phyloP scores from a whole-genome alignment of 2,329 filamentous ascomycete genomes.

The Cercospora sojina region DNA sequence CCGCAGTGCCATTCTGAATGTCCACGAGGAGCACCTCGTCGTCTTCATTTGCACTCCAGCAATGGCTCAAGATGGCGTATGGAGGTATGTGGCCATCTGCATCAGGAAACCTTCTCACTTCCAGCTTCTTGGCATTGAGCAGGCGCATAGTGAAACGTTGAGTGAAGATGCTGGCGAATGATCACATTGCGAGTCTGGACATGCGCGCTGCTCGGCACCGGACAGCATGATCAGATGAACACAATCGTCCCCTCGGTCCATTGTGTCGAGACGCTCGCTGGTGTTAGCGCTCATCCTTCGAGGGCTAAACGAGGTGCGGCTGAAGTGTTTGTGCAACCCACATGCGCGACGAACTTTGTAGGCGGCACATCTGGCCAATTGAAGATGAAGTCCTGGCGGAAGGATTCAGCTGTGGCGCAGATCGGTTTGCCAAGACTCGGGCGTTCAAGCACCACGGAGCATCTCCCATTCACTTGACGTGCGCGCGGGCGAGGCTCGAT shows the following conservation, averaged over 20 bases:
- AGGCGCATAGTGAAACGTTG: slow-evolving; percentile 12
- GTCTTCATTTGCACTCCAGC: slow-evolving; percentile 14
- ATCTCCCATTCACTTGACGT: neutral
- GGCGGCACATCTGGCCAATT: neutral
- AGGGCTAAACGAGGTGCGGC: neutral
- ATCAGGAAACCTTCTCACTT: slow-evolving; percentile 8
- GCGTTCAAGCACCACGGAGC: neutral
- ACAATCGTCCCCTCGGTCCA: neutral
- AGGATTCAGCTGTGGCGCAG: neutral
- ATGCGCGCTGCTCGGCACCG: neutral
- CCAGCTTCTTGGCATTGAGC: slow-evolving; percentile 1
- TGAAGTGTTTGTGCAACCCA: neutral
- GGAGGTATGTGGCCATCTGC: slow-evolving; percentile 10
- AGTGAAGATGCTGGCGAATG: neutral
- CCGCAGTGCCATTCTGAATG: slow-evolving; percentile 8
- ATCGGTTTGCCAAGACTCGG: neutral
- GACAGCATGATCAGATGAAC: neutral
- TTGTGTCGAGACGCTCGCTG: neutral
- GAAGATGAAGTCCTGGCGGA: neutral
- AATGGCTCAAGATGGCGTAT: slow-evolving; percentile 26
- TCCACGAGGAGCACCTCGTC: slow-evolving; percentile 24
- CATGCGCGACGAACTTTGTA: neutral
- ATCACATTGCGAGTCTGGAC: neutral
- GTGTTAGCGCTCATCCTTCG: neutral
- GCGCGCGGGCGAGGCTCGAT: neutral